Base-by-base conservation (phyloP, 1,139 yeast genomes). In the Trichomonascaceae sp. region DNA sequence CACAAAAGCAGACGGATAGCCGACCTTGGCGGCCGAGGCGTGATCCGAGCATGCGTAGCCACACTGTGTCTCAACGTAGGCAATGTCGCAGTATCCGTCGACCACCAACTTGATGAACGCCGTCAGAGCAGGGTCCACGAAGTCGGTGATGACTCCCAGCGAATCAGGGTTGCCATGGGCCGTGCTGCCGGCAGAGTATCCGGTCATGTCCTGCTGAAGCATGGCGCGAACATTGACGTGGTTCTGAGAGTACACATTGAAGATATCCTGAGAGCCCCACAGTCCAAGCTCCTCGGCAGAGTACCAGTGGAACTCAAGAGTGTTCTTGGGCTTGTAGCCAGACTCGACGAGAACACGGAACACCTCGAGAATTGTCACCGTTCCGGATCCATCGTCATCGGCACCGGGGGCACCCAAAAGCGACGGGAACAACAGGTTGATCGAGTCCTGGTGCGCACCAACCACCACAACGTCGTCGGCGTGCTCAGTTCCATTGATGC, bases 171-270 rank as follows among this genome's bases (percentile, higher is more conserved):
- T 54, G 3, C 76, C 78, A 28, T 60, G 62, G 32, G 70, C 74
- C 17, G 64, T 49, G 16, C 76, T 60, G 32, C 67, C 70, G 31
- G 70, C 67, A 5, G 77, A 71, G 51, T 69, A 85, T 0, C 97
- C 97, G 1, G 96, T 82, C 96, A 87, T 87, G 52, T 87, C 97
- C 54, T 85, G 94, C 56, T 87, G 96, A 33, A 87, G 64, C 85
- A 85, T 78, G 4, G 87, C 87, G 25, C 76, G 67, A 16, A 87
- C 87, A 14, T 66, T 63, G 37, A 62, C 66, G 27, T 64, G 62
- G 2, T 57, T 45, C 8, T 54, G 49, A 16, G 65, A 55, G 50
- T 80, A 80, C 20, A 64, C 58, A 14, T 70, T 58, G 54, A 81
- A 81, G 8, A 87, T 71, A 40, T 82, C 93, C 44, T 73, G 69